A percentile compares a stretch with the other conserved stretches of the same genome.
These are phyloP conservation scores for Lachancea fermentati DNA, from an alignment of 805 yeast genomes.

Conservation along the genomic window DNA sequence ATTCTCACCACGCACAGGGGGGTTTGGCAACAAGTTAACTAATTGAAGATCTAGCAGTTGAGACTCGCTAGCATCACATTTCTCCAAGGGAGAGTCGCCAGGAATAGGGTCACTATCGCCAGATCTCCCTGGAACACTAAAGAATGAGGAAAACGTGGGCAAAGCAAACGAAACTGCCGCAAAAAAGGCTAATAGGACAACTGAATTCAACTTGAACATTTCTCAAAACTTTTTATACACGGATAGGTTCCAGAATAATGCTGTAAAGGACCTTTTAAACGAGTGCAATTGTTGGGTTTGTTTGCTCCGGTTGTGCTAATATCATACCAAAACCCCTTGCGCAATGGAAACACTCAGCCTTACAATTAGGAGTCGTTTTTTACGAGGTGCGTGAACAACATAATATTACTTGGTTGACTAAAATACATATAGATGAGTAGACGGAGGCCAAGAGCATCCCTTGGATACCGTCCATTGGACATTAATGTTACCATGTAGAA, in stretches of 20 bases:
- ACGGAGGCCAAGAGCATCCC: background rate
- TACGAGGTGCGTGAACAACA: background rate
- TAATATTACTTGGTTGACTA: background rate
- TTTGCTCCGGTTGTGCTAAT: no score
- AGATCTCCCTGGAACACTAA: conserved; percentile 15
- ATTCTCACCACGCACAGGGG: conserved; percentile 82
- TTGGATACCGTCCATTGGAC: background rate
- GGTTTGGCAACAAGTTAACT: conserved; percentile 72
- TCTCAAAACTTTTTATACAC: no score
- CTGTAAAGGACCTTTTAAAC: no score
- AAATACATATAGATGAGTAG: background rate
- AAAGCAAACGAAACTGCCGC: conserved; percentile 5
- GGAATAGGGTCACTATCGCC: conserved; percentile 58
- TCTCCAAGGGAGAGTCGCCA: conserved; percentile 80
- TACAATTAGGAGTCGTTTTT: background rate
- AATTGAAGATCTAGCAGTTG: conserved; percentile 61
- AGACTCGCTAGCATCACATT: conserved; percentile 60
- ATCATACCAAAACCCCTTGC: no score
- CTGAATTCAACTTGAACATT: background rate
- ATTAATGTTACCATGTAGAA: background rate
- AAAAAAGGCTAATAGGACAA: conserved; percentile 3
- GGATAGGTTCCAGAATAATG: no score
- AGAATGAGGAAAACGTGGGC: conserved; percentile 5
- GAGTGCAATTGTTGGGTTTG: no score
- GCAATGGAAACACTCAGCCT: no score